Conservation (phyloP, 371 early-diverging fungal genomes). For the Blakeslea trispora region DNA sequence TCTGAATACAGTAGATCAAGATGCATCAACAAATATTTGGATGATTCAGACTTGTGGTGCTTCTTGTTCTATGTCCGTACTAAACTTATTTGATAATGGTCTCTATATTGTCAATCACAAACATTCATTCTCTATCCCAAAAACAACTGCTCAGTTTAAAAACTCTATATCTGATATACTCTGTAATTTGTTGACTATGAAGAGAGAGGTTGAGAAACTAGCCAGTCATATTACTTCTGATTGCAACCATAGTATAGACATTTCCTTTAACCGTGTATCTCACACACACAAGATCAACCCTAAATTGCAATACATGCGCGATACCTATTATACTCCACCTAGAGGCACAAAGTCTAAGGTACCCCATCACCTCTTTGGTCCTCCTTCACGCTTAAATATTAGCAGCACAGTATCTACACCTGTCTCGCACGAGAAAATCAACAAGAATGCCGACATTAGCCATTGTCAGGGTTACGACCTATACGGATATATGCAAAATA, state of each 20-base stretch:
- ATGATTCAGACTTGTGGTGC: slow-evolving; percentile 5
- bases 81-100: slow-evolving; percentile 1
- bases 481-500: too few species aligned
- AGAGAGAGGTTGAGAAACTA: not conserved
- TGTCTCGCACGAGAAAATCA: too few species aligned
- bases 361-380: slow-evolving; percentile 5
- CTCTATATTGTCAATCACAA: not conserved
- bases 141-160: not conserved
- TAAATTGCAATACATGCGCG: slow-evolving; percentile 5
- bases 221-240: not conserved
- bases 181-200: not conserved
- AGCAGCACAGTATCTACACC: too few species aligned
- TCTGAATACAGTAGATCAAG: too few species aligned
- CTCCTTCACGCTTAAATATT: not conserved
- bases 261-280: not conserved
- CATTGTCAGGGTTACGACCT: too few species aligned
- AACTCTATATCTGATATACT: not conserved
- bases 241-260: too few species aligned
- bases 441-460: too few species aligned
- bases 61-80: slow-evolving; percentile 3
- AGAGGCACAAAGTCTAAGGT: not conserved
- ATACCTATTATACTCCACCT: slow-evolving; percentile 4
- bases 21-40: not conserved
- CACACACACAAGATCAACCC: not conserved
- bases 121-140: not conserved